Conservation (phyloP, 202 grass and related monocot genomes). For the Saccharum hybrid region DNA sequence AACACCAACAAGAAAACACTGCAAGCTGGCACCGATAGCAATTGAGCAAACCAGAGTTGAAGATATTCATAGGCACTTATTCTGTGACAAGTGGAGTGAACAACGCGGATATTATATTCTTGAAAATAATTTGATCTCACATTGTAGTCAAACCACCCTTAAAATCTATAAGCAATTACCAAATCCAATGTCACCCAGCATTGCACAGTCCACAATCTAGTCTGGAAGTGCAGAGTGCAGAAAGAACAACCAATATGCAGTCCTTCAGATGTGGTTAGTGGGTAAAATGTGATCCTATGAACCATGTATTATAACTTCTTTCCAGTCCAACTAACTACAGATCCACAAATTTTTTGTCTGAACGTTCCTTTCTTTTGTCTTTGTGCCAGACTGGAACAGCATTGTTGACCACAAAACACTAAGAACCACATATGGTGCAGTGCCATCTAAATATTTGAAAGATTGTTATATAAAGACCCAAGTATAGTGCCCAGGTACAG, state of each 20-base stretch:
- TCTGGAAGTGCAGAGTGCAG: conserved; percentile 13
- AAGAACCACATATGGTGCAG: conserved; percentile 31
- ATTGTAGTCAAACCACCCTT: conserved; percentile 20
- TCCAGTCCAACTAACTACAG: conserved; percentile 26
- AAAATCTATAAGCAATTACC: conserved; percentile 23
- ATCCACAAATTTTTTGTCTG: conserved; percentile 4
- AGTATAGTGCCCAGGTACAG: neutral
- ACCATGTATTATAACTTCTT: conserved; percentile 10
- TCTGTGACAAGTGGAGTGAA: neutral
- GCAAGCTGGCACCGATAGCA: neutral
- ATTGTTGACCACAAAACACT: conserved; percentile 20
- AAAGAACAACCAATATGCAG: conserved; percentile 14
- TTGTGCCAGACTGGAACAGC: conserved; percentile 11
- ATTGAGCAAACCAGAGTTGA: conserved; percentile 25
- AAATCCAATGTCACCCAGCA: conserved; percentile 24
- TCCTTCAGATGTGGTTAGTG: conserved; percentile 17
- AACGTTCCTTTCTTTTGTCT: conserved; percentile 16
- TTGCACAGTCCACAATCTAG: conserved; percentile 22
- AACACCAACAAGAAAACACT: conserved; percentile 17
- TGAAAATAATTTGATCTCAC: conserved; percentile 21
- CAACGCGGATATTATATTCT: conserved; percentile 1
- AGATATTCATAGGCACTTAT: conserved; percentile 30
- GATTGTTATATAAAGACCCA: conserved; percentile 18
- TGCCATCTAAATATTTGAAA: conserved; percentile 25
- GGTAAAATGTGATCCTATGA: conserved; percentile 8